Evolutionary conservation across 2,329 filamentous ascomycete species (phyloP), one percentile per base, ranked within the genome.

Genomic region (Colletotrichum phormii): DNA sequence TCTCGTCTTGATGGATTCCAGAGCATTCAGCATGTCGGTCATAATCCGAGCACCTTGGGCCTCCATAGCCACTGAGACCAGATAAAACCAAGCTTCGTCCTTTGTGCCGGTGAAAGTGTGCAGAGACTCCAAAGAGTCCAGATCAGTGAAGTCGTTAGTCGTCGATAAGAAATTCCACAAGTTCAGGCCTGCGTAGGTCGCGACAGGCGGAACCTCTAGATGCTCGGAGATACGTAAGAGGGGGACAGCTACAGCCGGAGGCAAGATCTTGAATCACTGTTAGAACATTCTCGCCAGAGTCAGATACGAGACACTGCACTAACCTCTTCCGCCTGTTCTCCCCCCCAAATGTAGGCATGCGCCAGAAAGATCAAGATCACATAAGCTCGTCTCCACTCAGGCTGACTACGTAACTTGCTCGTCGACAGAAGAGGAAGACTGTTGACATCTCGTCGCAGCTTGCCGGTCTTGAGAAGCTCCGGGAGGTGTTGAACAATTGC

Each of bases 71-170:
- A 97, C 93, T 0, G 94, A 97, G 73, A 98, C 89, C 49, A 97
- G 87, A 77, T 95, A 95, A 83, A 98, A 98, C 96, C 96, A 98
- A 77, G 95, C 95, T 82, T 98, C 96, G 76, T 97, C 95, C 63
- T 92, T 84, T 8, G 94, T 97, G 31, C 95, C 95, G 5, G 95
- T 98, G 78, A 98, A 97, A 13, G 95, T 97, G 78, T 93, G 89
- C 11, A 95, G 87, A 0, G 92, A 92, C 24, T 88, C 86, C 12
- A 98, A 86, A 63, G 93, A 91, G 71, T 94, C 89, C 11, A 96
- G 85, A 70, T 90, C 85, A 75, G 91, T 89, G 33, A 93, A 89
- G 62, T 91, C 88, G 1, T 77, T 57, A 2, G 81, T 80, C 0
- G 76, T 74, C 51, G 92, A 90, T 74, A 89, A 87, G 83, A 94